phyloP scores from a whole-genome alignment of 2,329 filamentous ascomycete genomes.

The Phyllosticta citriasiana region DNA sequence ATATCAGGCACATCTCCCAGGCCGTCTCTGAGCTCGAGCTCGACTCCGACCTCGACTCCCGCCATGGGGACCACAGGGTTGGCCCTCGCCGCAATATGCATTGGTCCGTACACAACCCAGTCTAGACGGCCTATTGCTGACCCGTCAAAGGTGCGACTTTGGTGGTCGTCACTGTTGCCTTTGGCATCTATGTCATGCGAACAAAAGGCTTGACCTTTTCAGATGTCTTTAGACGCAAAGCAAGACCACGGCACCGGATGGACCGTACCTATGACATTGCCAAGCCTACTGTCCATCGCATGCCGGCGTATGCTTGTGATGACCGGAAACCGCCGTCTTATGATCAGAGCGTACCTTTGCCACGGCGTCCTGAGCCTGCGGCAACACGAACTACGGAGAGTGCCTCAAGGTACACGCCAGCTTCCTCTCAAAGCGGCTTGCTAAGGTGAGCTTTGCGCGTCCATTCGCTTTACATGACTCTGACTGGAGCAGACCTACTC shows the following conservation, averaged over 20 bases:
- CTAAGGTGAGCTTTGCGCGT: not conserved
- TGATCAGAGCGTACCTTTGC: not conserved
- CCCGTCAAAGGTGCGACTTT: conserved; percentile 25
- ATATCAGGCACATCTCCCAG: not conserved
- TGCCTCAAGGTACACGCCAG: not conserved
- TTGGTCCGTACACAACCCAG: not conserved
- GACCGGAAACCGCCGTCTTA: not conserved
- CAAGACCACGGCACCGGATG: not conserved
- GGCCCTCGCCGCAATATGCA: not conserved
- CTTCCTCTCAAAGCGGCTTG: not conserved
- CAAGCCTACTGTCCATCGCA: not conserved
- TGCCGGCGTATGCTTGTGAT: conserved; percentile 3
- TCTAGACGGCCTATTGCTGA: not conserved
- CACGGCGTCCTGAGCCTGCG: conserved; percentile 17
- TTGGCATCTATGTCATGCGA: conserved; percentile 28
- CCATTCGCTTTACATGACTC: conserved; percentile 13
- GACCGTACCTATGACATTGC: conserved; percentile 8
- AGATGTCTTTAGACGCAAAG: not conserved
- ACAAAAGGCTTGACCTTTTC: conserved; percentile 25
- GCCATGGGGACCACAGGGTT: not conserved
- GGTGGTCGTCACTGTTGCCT: conserved; percentile 26
- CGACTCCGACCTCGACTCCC: not conserved
- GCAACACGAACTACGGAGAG: conserved; percentile 15
- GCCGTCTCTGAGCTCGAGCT: not conserved
- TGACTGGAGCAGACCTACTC: not conserved